Evolutionary conservation across 2,329 filamentous ascomycete genomes (phyloP), one percentile per base, ranked within the genome.

Genomic region (Colletotrichum tanaceti): DNA sequence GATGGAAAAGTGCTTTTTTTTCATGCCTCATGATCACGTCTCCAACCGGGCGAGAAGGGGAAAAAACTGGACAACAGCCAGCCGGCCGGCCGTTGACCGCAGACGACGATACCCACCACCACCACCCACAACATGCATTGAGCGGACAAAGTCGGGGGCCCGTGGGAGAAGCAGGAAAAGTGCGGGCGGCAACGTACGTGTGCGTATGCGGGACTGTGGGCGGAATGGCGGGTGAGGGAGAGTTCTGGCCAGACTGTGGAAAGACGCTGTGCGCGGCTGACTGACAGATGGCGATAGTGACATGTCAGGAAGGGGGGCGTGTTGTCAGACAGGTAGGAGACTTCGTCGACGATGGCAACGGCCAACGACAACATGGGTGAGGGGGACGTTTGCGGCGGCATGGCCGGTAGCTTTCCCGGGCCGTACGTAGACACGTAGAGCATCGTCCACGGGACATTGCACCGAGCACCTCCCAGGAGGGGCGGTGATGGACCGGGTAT

Each of bases 121-220:
- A 60, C n/a, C 20, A 35, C 32, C 52, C 20, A 60, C 58, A 47
- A 24, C 38, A 49, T 44, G 41, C 16, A 16, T 44, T 61, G 60
- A 60, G 59, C 65, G 61, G 59, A 58, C 54, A 59, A 68, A 68
- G 65, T 68, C 65, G 66, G 66, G 66, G 66, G 66, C 66, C 66
- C 66, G 55, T 69, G 66, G 66, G 66, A 63, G 61, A 65, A 32
- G 43, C 58, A 66, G n/a, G 16, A 60, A 69, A 52, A 55, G 62
- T 61, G 62, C 47, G 66, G 62, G 66, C 52, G 54, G 60, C 35
- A 44, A 54, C 47, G 65, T 65, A 55, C 43, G 54, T 47, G 43
- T 53, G 62, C 35, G 62, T 6, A 57, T 57, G 46, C 35, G 32
- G 46, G 65, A 60, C 54, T 65, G 65, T 65, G 62, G 59, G 64